phyloP scores from a whole-genome alignment of 768 basidiomycete species.

The Podaxis sp. region DNA sequence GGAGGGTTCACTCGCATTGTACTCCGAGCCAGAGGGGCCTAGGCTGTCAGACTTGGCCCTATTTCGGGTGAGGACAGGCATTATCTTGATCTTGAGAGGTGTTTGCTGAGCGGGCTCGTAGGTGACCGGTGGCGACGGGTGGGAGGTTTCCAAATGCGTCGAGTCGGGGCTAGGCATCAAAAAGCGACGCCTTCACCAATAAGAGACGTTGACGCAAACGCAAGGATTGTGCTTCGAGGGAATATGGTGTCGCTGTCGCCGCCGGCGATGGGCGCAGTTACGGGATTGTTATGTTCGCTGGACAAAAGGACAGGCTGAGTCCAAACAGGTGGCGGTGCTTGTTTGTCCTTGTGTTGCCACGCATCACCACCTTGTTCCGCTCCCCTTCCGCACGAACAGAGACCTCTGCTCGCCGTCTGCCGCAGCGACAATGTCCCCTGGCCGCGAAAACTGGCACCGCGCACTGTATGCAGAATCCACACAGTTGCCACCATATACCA shows the following conservation, averaged over 20 bases:
- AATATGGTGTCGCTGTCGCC: constrained; percentile 10
- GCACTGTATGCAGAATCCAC: not conserved
- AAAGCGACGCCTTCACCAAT: constrained; percentile 12
- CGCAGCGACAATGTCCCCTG: not conserved
- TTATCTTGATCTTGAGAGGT: constrained; percentile 26
- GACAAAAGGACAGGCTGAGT: constrained; percentile 17
- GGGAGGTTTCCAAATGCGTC: constrained; percentile 22
- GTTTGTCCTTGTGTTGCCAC: constrained; percentile 23
- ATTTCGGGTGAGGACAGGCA: constrained; percentile 34
- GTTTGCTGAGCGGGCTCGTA: constrained; percentile 24
- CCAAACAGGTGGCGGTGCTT: constrained; percentile 26
- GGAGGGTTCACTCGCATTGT: constrained; percentile 47
- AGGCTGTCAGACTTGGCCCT: constrained; percentile 30
- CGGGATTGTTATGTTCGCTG: constrained; percentile 15
- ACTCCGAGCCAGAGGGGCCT: constrained; percentile 46
- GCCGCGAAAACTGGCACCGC: not conserved
- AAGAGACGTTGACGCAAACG: constrained; percentile 6
- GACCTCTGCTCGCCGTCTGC: not conserved
- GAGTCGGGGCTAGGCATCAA: constrained; percentile 25
- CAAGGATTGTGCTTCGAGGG: constrained; percentile 6
- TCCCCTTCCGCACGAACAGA: constrained; percentile 1
- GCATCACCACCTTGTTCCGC: constrained; percentile 7
- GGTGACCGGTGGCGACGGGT: not conserved
- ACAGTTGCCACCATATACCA: not conserved
- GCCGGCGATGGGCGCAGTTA: constrained; percentile 1